These are phyloP conservation scores for Diaporthe destruens DNA, from an alignment of 2,329 filamentous ascomycete species.

Conservation along the genomic window DNA sequence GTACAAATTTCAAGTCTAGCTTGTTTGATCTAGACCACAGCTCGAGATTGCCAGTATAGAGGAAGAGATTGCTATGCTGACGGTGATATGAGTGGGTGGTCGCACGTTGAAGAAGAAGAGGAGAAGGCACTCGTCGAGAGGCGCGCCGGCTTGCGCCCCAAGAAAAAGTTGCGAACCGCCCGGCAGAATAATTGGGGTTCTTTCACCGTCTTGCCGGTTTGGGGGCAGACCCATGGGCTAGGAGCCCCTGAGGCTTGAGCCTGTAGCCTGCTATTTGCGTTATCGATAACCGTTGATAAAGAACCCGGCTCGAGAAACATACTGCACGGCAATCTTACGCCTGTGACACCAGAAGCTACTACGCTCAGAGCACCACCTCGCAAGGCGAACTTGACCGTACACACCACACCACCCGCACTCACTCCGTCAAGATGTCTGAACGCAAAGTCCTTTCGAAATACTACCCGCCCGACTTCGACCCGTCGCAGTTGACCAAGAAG, in stretches of 20 bases:
- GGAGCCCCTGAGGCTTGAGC: not conserved
- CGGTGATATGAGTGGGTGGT: constrained; percentile 52
- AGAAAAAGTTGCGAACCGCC: constrained; percentile 32
- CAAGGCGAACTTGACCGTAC: not conserved
- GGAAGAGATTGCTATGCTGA: constrained; percentile 52
- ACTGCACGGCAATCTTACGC: not conserved
- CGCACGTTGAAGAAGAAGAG: constrained; percentile 47
- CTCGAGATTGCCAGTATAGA: constrained; percentile 65
- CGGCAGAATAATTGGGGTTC: constrained; percentile 8
- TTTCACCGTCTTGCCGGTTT: constrained; percentile 32
- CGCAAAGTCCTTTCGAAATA: constrained; percentile 80
- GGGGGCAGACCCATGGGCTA: not conserved
- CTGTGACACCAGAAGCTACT: not conserved
- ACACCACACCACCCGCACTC: not conserved
- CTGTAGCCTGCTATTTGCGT: not conserved
- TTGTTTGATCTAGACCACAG: constrained; percentile 69
- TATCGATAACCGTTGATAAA: not conserved
- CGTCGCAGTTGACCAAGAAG: constrained; percentile 80
- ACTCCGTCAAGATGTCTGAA: constrained; percentile 76
- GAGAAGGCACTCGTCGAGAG: not conserved
- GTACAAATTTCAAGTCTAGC: constrained; percentile 48
- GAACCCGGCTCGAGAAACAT: not conserved
- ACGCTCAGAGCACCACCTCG: not conserved
- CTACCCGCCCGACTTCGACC: constrained; percentile 88
- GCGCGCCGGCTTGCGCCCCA: constrained; percentile 9